phyloP scores from a whole-genome alignment of 2,329 filamentous ascomycete species.

The Geoglossum cookeanum region DNA sequence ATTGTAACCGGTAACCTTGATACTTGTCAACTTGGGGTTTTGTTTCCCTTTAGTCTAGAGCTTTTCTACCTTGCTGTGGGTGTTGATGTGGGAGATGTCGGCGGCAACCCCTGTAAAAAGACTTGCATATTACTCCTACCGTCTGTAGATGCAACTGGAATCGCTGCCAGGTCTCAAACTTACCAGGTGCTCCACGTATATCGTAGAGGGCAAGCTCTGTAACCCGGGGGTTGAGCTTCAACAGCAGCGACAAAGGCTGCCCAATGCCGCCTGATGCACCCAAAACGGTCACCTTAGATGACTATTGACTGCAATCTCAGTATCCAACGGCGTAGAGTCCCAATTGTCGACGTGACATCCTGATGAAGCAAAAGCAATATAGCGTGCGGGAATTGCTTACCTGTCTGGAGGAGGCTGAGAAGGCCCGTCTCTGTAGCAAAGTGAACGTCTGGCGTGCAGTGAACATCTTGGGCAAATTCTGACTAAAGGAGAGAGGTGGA shows the following conservation, averaged over 20 bases:
- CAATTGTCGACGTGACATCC: neutral
- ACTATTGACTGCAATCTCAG: conserved; percentile 31
- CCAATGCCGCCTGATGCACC: conserved; percentile 96
- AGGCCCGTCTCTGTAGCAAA: conserved; percentile 31
- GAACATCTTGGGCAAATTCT: conserved; percentile 7
- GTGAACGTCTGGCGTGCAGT: conserved; percentile 29
- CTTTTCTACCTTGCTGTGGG: conserved; percentile 57
- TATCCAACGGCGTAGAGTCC: neutral
- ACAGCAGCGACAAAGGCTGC: conserved; percentile 88
- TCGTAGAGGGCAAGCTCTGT: conserved; percentile 93
- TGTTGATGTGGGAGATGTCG: conserved; percentile 98
- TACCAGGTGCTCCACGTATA: conserved; percentile 85
- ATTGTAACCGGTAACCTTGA: conserved; percentile 67
- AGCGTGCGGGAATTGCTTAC: conserved; percentile 19
- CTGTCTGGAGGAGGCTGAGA: conserved; percentile 32
- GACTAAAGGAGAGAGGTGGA: neutral
- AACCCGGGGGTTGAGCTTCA: conserved; percentile 96
- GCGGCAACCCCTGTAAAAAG: conserved; percentile 65
- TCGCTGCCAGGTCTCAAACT: conserved; percentile 18
- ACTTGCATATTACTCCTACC: neutral
- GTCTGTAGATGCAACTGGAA: neutral
- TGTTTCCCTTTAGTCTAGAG: neutral
- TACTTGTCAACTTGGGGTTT: conserved; percentile 6
- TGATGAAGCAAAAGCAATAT: conserved; percentile 13
- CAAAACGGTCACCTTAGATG: conserved; percentile 93